Evolutionary conservation across 257 asterid species (phyloP).

Genomic region (Gardenia jasminoides): DNA sequence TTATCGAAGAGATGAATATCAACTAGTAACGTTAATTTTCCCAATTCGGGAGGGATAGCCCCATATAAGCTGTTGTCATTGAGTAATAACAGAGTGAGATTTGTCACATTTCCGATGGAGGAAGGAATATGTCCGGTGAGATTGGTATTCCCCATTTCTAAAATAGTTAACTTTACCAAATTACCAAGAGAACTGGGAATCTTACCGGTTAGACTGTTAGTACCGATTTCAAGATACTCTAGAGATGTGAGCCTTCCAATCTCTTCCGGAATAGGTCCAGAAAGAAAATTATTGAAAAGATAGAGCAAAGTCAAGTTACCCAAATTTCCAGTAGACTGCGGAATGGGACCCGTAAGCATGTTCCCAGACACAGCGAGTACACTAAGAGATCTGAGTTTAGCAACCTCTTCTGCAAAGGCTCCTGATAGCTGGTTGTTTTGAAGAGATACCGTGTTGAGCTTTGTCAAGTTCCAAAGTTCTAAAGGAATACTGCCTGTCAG

Average conservation of each 20-base stretch:
- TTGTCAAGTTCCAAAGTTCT: constrained; percentile 15
- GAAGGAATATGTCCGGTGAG: background rate
- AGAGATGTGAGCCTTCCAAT: constrained; percentile 9
- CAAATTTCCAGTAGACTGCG: background rate
- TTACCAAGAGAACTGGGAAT: constrained; percentile 13
- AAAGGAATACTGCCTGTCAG: background rate
- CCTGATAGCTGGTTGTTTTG: constrained; percentile 21
- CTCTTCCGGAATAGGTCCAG: background rate
- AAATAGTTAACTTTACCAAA: background rate
- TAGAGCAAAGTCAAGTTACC: too few species aligned
- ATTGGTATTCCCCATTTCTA: background rate
- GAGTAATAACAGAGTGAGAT: background rate
- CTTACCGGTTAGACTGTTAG: constrained; percentile 3
- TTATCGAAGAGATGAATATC: background rate
- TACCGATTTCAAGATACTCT: background rate
- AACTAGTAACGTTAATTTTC: background rate
- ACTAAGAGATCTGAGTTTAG: constrained; percentile 17
- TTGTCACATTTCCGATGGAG: constrained; percentile 11
- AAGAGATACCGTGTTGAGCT: constrained; percentile 8
- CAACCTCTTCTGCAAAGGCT: constrained; percentile 18
- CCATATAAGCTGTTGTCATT: constrained; percentile 2
- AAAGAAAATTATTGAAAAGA: background rate
- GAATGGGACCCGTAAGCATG: constrained; percentile 19
- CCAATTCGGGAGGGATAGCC: background rate
- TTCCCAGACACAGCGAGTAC: constrained; percentile 10